Evolutionary conservation across 805 yeast species (phyloP), one percentile per base, ranked within the genome.

Genomic region (Kregervanrija fluxuum): DNA sequence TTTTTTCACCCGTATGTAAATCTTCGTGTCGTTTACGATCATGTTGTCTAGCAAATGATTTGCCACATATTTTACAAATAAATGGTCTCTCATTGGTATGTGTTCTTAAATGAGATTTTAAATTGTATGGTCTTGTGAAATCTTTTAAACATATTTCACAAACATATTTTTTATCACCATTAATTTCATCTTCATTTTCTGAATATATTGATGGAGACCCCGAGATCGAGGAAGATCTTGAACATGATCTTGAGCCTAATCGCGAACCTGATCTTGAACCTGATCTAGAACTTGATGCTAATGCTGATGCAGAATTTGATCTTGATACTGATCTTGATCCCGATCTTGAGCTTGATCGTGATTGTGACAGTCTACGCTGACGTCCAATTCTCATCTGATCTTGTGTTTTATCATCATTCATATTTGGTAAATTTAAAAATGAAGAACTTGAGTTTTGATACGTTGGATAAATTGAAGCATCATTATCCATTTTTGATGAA

Each of bases 121-220:
- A 69, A 59, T 93, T 93, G 62, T 93, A 93, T 0, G 96, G 96
- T 44, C 98, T 68, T 2, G 98, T 91, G 61, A 91, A 91, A 40
- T 82, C 69, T 64, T 88, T 89, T 35, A 80, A 89, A 64, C 99
- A 91, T 37, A 85, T 65, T 47, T 81, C 80, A 62, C 98, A 91
- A 2, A 83, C 83, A 62, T 77, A 85, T 8, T 79, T 72, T 22
- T 85, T 76, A 81, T 81, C 49, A 82, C 83, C 54, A 83, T 88
- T 6, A 75, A 69, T 17, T 85, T 64, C 56, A 75, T 75, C 39
- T 75, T 68, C 37, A 10, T 39, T 35, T n/a, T 43, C 46, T 17
- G 34, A n/a, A 42, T 38, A 37, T 41, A 22, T 34, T 17, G 49
- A 47, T 8, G 47, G 41, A 13, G 44, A 35, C 11, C 44, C 36